phyloP scores from a whole-genome alignment of 371 early-diverging fungal species.

The Conidiobolus incongruus region DNA sequence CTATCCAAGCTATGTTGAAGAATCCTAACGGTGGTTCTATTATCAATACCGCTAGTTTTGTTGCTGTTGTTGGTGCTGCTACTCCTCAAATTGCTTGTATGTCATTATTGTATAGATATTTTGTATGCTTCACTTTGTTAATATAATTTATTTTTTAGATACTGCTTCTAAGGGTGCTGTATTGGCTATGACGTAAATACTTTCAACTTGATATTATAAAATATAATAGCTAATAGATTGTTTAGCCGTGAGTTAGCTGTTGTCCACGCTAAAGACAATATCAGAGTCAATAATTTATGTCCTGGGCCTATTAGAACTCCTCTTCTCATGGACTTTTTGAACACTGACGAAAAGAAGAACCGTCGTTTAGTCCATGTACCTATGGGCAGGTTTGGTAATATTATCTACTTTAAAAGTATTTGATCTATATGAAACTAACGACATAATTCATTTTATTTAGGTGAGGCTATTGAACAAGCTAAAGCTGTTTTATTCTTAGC shows the following conservation, averaged over 20 bases:
- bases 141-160: constrained; percentile 15
- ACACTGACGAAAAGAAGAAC: constrained; percentile 68
- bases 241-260: constrained; percentile 55
- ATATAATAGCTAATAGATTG: not conserved
- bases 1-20: constrained; percentile 51
- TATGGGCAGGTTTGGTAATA: constrained; percentile 59
- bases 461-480: constrained; percentile 76
- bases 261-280: constrained; percentile 74
- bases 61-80: constrained; percentile 62
- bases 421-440: no score
- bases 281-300: constrained; percentile 70
- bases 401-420: no score
- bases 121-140: not conserved
- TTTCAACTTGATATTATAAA: constrained; percentile 1
- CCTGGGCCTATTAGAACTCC: constrained; percentile 70
- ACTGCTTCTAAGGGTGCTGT: constrained; percentile 82
- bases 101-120: no score
- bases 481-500: constrained; percentile 64
- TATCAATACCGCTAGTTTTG: constrained; percentile 74
- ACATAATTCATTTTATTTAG: no score
- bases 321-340: constrained; percentile 62
- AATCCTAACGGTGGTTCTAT: constrained; percentile 38
- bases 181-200: constrained; percentile 46
- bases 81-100: constrained; percentile 76
- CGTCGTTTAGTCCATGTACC: constrained; percentile 64